These are phyloP conservation scores for Microbotryum intermedium DNA, from an alignment of 1,284 basidiomycete genomes.

Conservation along the genomic window DNA sequence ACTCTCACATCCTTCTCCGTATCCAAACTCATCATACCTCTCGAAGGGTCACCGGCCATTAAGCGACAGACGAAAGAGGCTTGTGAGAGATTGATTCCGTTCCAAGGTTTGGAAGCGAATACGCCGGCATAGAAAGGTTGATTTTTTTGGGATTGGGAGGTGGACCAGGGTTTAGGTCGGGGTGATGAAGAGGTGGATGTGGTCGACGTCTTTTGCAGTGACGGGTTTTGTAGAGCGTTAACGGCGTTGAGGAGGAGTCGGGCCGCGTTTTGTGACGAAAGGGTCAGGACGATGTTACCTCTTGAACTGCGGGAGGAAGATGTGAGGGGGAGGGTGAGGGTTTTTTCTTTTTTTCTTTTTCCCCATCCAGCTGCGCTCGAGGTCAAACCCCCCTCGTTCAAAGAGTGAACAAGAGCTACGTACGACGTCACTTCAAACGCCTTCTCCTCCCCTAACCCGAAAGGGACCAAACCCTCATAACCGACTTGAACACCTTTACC, in stretches of 20 bases:
- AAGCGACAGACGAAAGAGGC: constrained; percentile 19
- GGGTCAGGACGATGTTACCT: constrained; percentile 26
- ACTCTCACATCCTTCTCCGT: constrained; percentile 19
- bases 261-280: constrained; percentile 23
- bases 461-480: constrained; percentile 8
- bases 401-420: background rate
- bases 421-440: constrained; percentile 16
- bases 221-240: constrained; percentile 5
- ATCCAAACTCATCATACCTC: constrained; percentile 25
- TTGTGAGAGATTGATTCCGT: constrained; percentile 5
- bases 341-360: too few species aligned
- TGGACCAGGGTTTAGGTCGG: background rate
- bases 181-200: background rate
- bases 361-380: too few species aligned
- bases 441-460: background rate
- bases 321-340: too few species aligned
- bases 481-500: background rate
- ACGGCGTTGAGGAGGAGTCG: constrained; percentile 17
- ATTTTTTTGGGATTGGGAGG: constrained; percentile 16
- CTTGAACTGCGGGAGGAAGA: constrained; percentile 6
- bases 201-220: too few species aligned
- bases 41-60: constrained; percentile 23
- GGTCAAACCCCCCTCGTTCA: too few species aligned
- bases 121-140: constrained; percentile 28
- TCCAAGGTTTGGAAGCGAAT: constrained; percentile 1